A percentile compares a stretch with the other conserved stretches of the same genome.
phyloP scores from a whole-genome alignment of 257 asterid species.

The Solanum gracilifrons region DNA sequence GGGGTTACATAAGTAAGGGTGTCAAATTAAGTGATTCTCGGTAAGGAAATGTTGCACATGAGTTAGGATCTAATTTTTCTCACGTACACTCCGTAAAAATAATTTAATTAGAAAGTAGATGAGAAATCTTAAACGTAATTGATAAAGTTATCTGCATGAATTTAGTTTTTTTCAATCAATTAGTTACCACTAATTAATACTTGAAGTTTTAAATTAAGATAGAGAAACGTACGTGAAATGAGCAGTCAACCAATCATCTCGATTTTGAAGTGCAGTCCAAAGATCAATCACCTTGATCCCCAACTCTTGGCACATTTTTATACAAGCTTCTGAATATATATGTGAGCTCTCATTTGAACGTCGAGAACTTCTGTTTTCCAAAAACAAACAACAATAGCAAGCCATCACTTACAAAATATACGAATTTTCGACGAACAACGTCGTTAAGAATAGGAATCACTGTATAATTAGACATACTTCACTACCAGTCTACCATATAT shows the following conservation, averaged over 20 bases:
- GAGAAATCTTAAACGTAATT: not conserved
- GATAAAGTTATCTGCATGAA: not conserved
- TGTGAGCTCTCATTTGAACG: slow-evolving; percentile 25
- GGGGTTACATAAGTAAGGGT: not conserved
- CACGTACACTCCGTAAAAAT: not conserved
- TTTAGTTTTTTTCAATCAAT: not conserved
- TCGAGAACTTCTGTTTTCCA: slow-evolving; percentile 7
- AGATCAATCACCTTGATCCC: slow-evolving; percentile 44
- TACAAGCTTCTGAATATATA: slow-evolving; percentile 41
- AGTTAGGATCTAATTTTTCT: not conserved
- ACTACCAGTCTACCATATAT: no score
- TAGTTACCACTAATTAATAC: not conserved
- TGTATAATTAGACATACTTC: no score
- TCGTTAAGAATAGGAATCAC: no score
- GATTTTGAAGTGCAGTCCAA: slow-evolving; percentile 37
- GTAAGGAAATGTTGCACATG: not conserved
- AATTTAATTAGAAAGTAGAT: no score
- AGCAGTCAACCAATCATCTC: slow-evolving; percentile 32
- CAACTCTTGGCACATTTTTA: slow-evolving; percentile 40
- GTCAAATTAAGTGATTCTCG: not conserved
- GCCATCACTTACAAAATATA: not conserved
- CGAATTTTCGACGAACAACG: not conserved
- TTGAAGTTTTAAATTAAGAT: not conserved
- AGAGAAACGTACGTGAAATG: slow-evolving; percentile 34
- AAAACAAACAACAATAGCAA: not conserved